phyloP scores from a whole-genome alignment of 2,329 filamentous ascomycete species.

The Talaromyces funiculosus region DNA sequence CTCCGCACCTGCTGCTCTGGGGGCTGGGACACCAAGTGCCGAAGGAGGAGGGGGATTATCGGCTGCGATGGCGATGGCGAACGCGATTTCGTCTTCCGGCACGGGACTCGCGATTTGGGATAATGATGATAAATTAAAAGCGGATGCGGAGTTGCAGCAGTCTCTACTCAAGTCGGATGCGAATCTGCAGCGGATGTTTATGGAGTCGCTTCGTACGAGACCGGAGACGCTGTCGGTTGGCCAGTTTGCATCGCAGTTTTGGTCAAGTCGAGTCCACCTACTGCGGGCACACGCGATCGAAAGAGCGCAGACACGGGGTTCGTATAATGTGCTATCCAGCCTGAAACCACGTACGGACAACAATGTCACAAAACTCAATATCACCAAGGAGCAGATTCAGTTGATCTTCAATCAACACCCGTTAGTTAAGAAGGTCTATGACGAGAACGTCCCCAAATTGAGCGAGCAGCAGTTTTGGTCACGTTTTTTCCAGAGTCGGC shows the following conservation, averaged over 20 bases:
- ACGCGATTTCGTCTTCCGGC: conserved; percentile 52
- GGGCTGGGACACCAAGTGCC: conserved; percentile 21
- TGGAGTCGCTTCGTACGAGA: conserved; percentile 76
- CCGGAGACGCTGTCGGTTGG: conserved; percentile 73
- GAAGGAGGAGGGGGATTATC: conserved; percentile 46
- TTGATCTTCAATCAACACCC: conserved; percentile 92
- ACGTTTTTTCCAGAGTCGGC: conserved; percentile 82
- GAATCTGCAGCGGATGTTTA: conserved; percentile 73
- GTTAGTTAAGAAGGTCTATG: conserved; percentile 81
- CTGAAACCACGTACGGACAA: conserved; percentile 75
- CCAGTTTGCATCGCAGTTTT: conserved; percentile 88
- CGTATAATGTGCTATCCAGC: conserved; percentile 88
- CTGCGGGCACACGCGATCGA: conserved; percentile 89
- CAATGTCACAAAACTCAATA: conserved; percentile 70
- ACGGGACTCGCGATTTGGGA: conserved; percentile 60
- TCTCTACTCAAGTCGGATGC: conserved; percentile 78
- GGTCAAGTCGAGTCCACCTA: conserved; percentile 80
- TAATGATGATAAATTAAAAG: conserved; percentile 71
- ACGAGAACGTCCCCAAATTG: conserved; percentile 82
- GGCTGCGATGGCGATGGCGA: conserved; percentile 72
- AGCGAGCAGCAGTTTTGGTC: conserved; percentile 84
- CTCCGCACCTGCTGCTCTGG: conserved; percentile 29
- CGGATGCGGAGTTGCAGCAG: conserved; percentile 76
- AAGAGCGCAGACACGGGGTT: conserved; percentile 74
- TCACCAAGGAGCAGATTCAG: conserved; percentile 86